A percentile compares a stretch with the other conserved stretches of the same genome.
These are phyloP conservation scores for Aspergillus nomiae DNA, from an alignment of 2,329 filamentous ascomycete species.

Conservation along the genomic window DNA sequence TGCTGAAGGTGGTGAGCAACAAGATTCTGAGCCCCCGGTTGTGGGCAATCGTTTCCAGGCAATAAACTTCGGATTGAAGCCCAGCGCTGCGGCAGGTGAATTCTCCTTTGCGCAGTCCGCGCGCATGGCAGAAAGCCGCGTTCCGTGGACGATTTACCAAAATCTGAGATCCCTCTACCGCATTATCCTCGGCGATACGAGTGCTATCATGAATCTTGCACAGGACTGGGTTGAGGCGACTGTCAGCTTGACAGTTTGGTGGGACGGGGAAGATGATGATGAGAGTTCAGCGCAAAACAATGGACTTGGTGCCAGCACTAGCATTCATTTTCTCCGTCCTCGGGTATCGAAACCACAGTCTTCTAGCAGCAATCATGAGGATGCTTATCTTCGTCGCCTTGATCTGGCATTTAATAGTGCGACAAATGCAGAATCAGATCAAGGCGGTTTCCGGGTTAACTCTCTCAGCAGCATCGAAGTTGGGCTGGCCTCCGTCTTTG, in stretches of 20 bases:
- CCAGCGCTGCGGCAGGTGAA: conserved; percentile 46
- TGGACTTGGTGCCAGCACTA: conserved; percentile 22
- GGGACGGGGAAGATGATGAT: conserved; percentile 75
- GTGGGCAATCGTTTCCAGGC: conserved; percentile 49
- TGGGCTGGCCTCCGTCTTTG: conserved; percentile 77
- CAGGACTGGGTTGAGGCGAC: conserved; percentile 93
- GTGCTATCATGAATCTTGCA: conserved; percentile 73
- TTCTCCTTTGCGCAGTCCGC: conserved; percentile 67
- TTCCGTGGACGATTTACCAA: conserved; percentile 90
- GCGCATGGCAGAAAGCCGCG: conserved; percentile 76
- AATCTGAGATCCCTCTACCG: conserved; percentile 79
- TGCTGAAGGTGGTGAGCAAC: conserved; percentile 70
- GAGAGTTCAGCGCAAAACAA: conserved; percentile 35
- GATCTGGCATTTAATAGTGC: conserved; percentile 67
- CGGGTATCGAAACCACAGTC: conserved; percentile 41
- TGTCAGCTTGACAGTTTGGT: conserved; percentile 83
- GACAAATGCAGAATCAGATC: conserved; percentile 65
- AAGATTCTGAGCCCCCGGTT: conserved; percentile 42
- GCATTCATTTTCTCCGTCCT: conserved; percentile 26
- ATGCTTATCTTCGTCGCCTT: conserved; percentile 74
- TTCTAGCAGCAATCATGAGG: conserved; percentile 51
- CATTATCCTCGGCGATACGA: conserved; percentile 73
- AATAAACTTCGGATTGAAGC: conserved; percentile 48
- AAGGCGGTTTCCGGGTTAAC: conserved; percentile 69
- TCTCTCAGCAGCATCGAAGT: conserved; percentile 75